Evolutionary conservation across 129 eudicot species (phyloP), one percentile per base, ranked within the genome.

Genomic region (Tagetes erecta): DNA sequence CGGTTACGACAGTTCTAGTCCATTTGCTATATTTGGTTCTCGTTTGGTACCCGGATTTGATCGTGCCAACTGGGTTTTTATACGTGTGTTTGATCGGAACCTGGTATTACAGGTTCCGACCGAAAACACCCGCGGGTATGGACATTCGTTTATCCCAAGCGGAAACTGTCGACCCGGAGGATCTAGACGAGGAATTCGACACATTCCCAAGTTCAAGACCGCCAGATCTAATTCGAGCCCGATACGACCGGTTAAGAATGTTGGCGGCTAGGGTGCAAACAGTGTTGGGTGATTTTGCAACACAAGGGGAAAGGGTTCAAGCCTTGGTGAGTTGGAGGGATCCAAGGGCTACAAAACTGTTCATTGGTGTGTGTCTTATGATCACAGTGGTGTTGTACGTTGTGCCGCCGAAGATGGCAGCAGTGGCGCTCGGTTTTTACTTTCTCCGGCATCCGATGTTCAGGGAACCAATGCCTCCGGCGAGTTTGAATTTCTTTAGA

Each of bases 321-420:
- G 99, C 99, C 49, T 71, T 95, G 81, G 99, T 95, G 9, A 95
- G 99, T 64, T 95, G 99, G 99, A 80, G 99, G 82, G 99, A 95
- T 73, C 99, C 99, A 13, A 76, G 99, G 63, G 99, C 99, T 38
- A 88, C 99, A 5, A 95, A 95, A 74, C 30, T 95, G 71, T 95
- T 95, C 87, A 88, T 95, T 45, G 92, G 87, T 58, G 86, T 95
- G 46, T 95, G 99, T 71, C 82, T 91, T 65, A 81, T 83, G 50
- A 86, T 95, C 50, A 91, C 99, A 31, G 80, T 91, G 51, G 86
- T 84, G 57, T 62, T 95, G 11, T 95, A 91, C 58, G 85, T 70
- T 64, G 99, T 95, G 67, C 99, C 99, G 6, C 85, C 99, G 0
- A 95, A 95, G 56, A 95, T 95, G 97, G 99, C 84, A 36, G 97